Evolutionary conservation across 768 basidiomycete species (phyloP), one percentile per base, ranked within the genome.

Genomic region (Hydnum rufescens): DNA sequence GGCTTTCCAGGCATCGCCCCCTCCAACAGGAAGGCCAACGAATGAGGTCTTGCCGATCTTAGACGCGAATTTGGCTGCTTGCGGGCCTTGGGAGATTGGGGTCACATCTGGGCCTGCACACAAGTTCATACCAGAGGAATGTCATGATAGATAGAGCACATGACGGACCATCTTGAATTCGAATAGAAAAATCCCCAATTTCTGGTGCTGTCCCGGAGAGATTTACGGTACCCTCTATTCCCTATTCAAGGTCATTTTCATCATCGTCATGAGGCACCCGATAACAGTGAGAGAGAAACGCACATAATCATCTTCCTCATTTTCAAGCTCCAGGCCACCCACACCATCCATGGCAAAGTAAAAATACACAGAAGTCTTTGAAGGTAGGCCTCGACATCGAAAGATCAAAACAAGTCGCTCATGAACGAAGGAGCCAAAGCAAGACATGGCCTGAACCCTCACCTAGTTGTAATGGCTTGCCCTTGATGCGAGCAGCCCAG

Each of bases 261-360:
- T 3, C 19, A 44, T 19, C 22, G 36, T 26, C 28, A 19, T 43
- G 51, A n/a, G 2, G 49, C 32, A 53, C 23, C n/a, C 50, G 23
- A 23, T 39, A 39, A 8, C 32, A 49, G 39, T 32, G n/a, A 46
- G 32, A 3, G 19, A 22, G n/a, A 30, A 36, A 64, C 74, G 23
- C 57, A 88, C 87, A 63, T 82, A 74, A 55, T 83, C 76, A 49
- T 80, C 69, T 59, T 80, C 78, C 30, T 80, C 78, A 0, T 77
- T 82, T 49, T 83, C 80, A 71, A 95, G 73, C 54, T 83, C 77
- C 25, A 96, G 55, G 2, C 74, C 77, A 13, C 93, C 90, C 1
- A 90, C 66, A 0, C 90, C 92, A 59, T 96, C 89, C 29, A 92
- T 65, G 0, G 88, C 89, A 57, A 82, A 66, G 60, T 96, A 93